Base-by-base conservation (phyloP, 2,329 filamentous ascomycete genomes). In the Aureobasidium sp. region DNA sequence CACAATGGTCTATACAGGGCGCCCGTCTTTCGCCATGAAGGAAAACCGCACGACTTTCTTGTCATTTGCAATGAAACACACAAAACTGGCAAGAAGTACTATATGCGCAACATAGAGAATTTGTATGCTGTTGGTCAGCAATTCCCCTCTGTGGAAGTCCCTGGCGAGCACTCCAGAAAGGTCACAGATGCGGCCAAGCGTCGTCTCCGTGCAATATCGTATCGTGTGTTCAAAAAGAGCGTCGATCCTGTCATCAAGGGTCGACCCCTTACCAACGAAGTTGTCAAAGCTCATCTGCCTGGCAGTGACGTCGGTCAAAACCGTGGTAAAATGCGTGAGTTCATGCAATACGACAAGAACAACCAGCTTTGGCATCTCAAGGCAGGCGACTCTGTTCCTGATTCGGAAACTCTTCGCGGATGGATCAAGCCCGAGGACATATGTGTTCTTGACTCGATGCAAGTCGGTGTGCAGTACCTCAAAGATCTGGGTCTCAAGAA, bases 101-200 rank as follows among this genome's bases (percentile, higher is more conserved):
- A 86, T 69, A 77, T 99, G 61, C 88, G 91, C 64, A 95, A 90
- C 67, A 90, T 97, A 50, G 92, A 97, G 63, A 90, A 97, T 70
- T 77, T 99, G 6, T 93, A 89, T 70, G 87, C 91, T 19, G 94
- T 96, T 27, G 94, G 94, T 7, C 94, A 99, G 72, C 88, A 93
- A 61, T 91, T 97, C 70, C 94, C 94, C 0, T 91, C 90, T 0
- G 85, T 93, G 33, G 92, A 97, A 69, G 89, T 99, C 5, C 94
- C 94, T 3, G 92, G 92, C 0, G 93, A 92, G 2, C 92, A 97
- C 72, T 95, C 91, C 40, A 84, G 94, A 64, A 96, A 94, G 73
- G 93, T 97, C 33, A 99, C 94, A 0, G 96, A 95, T 62, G 91
- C 93, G n/a, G 88, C 90, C 39, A 99, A 99, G 79, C 96, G 94